A percentile compares a stretch with the other conserved stretches of the same genome.
phyloP scores from a whole-genome alignment of 345 rosid genomes.

The Brassica nigra region DNA sequence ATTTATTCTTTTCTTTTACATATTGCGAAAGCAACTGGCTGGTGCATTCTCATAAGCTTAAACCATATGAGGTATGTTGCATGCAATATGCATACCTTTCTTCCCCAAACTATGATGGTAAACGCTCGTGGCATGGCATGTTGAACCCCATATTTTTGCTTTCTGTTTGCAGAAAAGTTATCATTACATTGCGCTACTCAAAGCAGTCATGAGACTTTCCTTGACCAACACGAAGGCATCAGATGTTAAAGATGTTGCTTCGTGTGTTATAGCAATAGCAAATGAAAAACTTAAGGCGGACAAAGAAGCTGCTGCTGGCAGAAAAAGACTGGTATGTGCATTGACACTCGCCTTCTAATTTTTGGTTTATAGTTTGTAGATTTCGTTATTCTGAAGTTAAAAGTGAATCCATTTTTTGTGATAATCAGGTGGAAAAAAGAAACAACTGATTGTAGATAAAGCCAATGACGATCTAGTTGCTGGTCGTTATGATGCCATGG shows the following conservation, averaged over 20 bases:
- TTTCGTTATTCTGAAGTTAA: not conserved
- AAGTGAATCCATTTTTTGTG: not conserved
- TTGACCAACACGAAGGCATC: conserved; percentile 74
- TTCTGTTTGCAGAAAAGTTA: conserved; percentile 76
- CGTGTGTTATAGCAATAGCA: conserved; percentile 81
- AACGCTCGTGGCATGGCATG: not conserved
- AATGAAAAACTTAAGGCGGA: conserved; percentile 93
- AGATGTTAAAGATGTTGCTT: conserved; percentile 90
- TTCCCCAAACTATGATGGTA: not conserved
- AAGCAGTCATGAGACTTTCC: conserved; percentile 89
- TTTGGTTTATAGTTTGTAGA: not conserved
- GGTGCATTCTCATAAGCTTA: conserved; percentile 70
- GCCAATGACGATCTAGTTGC: conserved; percentile 68
- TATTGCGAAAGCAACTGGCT: too few species aligned
- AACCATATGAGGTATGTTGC: conserved; percentile 67
- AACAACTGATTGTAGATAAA: conserved; percentile 77
- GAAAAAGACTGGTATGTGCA: conserved; percentile 74
- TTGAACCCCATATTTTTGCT: not conserved
- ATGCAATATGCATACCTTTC: not conserved
- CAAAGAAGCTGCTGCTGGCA: conserved; percentile 82
- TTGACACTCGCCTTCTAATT: not conserved
- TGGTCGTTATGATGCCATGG: conserved; percentile 56
- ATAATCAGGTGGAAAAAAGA: conserved; percentile 66
- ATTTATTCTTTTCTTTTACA: too few species aligned
- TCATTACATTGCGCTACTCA: conserved; percentile 74